These are phyloP conservation scores for Guillardia theta DNA, from an alignment of 78 protist species.

Conservation along the genomic window DNA sequence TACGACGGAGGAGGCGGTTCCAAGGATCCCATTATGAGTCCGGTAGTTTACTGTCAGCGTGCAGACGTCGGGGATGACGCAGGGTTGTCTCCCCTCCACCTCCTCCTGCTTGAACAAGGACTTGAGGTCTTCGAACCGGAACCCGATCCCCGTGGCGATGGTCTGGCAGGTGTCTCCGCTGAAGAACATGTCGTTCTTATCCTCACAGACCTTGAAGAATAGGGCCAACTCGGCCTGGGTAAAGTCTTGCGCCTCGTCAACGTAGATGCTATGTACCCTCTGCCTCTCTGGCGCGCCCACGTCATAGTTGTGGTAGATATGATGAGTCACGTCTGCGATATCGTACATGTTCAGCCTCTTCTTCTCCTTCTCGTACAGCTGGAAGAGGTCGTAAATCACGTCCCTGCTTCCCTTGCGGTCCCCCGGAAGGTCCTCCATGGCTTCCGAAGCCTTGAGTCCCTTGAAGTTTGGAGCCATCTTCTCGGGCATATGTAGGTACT, in stretches of 20 bases:
- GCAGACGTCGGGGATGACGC: neutral
- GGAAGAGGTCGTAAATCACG: neutral
- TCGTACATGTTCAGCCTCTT: neutral
- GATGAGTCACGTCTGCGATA: neutral
- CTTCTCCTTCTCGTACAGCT: slow-evolving; percentile 37
- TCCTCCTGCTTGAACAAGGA: neutral
- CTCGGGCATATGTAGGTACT: neutral
- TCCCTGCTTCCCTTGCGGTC: neutral
- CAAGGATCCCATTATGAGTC: slow-evolving; percentile 46
- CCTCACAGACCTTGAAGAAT: neutral
- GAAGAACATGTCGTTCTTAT: slow-evolving; percentile 34
- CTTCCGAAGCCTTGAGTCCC: neutral
- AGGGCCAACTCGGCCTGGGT: slow-evolving; percentile 33
- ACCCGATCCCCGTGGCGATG: slow-evolving; percentile 49
- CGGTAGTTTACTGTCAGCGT: slow-evolving; percentile 43
- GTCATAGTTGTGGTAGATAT: neutral
- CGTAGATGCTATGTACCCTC: too few species aligned
- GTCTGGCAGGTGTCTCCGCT: slow-evolving; percentile 53
- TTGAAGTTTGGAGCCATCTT: slow-evolving; percentile 7
- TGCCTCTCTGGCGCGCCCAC: too few species aligned
- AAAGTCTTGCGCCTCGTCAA: slow-evolving; percentile 57
- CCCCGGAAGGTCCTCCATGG: neutral
- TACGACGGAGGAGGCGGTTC: neutral
- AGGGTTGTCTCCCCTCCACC: neutral
- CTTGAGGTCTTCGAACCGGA: slow-evolving; percentile 45